These are phyloP conservation scores for Monosporascus ibericus DNA, from an alignment of 2,329 filamentous ascomycete species.

Conservation along the genomic window DNA sequence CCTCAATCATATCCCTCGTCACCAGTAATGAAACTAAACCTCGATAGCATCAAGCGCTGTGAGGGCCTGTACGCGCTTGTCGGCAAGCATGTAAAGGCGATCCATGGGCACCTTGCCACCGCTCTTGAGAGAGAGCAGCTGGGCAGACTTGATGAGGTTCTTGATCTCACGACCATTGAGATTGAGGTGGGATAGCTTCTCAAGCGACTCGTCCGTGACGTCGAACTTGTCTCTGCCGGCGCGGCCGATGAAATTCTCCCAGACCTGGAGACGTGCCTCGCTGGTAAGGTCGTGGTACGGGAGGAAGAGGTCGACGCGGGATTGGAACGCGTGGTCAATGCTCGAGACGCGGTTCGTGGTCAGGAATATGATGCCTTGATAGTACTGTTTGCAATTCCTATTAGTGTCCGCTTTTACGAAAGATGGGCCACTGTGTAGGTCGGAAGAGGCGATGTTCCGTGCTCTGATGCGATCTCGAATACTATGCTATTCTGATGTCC, in stretches of 20 bases:
- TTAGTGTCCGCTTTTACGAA: conserved; percentile 12
- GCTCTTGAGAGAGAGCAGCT: conserved; percentile 27
- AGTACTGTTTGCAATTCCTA: conserved; percentile 28
- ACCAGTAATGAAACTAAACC: neutral
- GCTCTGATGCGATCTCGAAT: too few species aligned
- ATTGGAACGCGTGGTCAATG: conserved; percentile 32
- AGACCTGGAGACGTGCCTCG: conserved; percentile 26
- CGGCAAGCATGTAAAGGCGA: conserved; percentile 25
- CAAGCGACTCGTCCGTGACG: conserved; percentile 23
- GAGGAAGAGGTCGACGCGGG: conserved; percentile 28
- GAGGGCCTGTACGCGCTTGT: conserved; percentile 22
- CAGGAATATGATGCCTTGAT: conserved; percentile 31
- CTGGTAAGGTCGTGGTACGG: conserved; percentile 25
- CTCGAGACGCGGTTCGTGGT: conserved; percentile 30
- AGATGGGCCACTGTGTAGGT: too few species aligned
- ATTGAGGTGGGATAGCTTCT: conserved; percentile 31
- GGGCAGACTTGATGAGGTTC: conserved; percentile 37
- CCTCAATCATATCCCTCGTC: too few species aligned
- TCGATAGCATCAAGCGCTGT: conserved; percentile 1
- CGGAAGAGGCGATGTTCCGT: too few species aligned
- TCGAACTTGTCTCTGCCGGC: conserved; percentile 25
- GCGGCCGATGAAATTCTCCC: conserved; percentile 29
- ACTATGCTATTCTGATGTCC: too few species aligned
- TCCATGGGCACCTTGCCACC: conserved; percentile 22
- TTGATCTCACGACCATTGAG: conserved; percentile 48